Evolutionary conservation across 495 filamentous ascomycete genomes (phyloP).

Genomic region (Penicillium arizonense): DNA sequence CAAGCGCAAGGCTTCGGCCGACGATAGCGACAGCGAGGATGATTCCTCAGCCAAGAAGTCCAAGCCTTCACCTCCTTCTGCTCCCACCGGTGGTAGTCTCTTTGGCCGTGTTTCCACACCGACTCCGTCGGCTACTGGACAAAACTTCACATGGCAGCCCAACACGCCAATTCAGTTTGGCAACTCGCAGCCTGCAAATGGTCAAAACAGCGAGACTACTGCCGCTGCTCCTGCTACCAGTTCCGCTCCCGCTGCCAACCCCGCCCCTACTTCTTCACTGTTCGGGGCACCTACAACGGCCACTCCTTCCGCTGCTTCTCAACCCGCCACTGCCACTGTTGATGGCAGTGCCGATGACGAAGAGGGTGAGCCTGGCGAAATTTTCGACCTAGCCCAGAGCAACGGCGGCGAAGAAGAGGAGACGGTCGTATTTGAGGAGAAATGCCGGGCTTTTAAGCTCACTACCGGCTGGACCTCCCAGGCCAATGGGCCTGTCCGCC

Average conservation of each 20-base stretch:
- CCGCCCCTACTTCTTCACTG: conserved; percentile 11
- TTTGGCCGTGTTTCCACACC: conserved; percentile 56
- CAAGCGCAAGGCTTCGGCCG: conserved; percentile 19
- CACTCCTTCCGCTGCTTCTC: conserved; percentile 29
- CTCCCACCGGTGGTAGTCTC: conserved; percentile 46
- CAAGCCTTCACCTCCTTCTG: conserved; percentile 28
- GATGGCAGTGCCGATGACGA: conserved; percentile 56
- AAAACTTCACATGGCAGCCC: conserved; percentile 47
- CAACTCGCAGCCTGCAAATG: conserved; percentile 20
- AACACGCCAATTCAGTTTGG: conserved; percentile 50
- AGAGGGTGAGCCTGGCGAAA: conserved; percentile 47
- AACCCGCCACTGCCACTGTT: conserved; percentile 48
- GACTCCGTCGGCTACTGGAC: conserved; percentile 10
- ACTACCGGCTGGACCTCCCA: conserved; percentile 51
- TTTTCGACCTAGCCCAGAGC: conserved; percentile 59
- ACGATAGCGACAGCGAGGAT: conserved; percentile 25
- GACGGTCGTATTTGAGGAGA: conserved; percentile 58
- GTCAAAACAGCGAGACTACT: neutral
- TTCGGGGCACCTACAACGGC: conserved; percentile 4
- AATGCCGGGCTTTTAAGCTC: conserved; percentile 60
- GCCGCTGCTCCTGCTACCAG: conserved; percentile 31
- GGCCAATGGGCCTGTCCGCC: conserved; percentile 62
- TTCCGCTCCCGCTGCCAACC: conserved; percentile 50
- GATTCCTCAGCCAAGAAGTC: conserved; percentile 20
- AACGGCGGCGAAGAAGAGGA: conserved; percentile 74